A percentile compares a stretch with the other conserved stretches of the same genome.
These are phyloP conservation scores for Trichosanthes truncata DNA, from an alignment of 306 rosid species.

Conservation along the genomic window DNA sequence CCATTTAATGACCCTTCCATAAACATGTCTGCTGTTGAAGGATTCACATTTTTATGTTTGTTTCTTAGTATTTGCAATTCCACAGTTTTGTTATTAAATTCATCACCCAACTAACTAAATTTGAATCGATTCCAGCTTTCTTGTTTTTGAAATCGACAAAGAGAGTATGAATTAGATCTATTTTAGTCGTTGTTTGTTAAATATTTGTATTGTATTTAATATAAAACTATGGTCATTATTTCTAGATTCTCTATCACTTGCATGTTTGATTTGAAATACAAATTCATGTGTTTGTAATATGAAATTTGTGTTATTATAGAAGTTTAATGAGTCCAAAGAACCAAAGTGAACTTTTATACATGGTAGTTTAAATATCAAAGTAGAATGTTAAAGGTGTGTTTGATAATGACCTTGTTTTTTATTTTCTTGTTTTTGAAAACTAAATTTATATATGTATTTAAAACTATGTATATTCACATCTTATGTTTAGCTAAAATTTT, in stretches of 20 bases:
- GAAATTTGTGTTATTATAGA: neutral
- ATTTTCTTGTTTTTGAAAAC: too few relatives aligned
- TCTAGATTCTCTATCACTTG: neutral
- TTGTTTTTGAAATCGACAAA: neutral
- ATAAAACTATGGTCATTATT: neutral
- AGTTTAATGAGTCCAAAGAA: neutral
- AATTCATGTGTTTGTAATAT: neutral
- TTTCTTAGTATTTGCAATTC: slow-evolving; percentile 3
- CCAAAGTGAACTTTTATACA: too few relatives aligned
- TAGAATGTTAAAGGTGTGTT: too few relatives aligned
- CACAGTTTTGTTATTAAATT: neutral
- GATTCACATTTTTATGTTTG: neutral
- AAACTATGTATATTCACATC: too few relatives aligned
- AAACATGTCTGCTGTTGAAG: slow-evolving; percentile 4
- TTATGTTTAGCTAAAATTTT: too few relatives aligned
- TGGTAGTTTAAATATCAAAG: too few relatives aligned
- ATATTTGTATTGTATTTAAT: neutral
- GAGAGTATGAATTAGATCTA: neutral
- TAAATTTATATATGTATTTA: too few relatives aligned
- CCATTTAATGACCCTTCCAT: neutral
- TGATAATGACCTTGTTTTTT: too few relatives aligned
- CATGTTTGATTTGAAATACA: neutral
- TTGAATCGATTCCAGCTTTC: neutral
- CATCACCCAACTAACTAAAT: neutral
- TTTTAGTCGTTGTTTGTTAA: neutral